Evolutionary conservation across 352 stramenopile species (phyloP), one percentile per base, ranked within the genome.

Genomic region (Globisporangium perplexum): DNA sequence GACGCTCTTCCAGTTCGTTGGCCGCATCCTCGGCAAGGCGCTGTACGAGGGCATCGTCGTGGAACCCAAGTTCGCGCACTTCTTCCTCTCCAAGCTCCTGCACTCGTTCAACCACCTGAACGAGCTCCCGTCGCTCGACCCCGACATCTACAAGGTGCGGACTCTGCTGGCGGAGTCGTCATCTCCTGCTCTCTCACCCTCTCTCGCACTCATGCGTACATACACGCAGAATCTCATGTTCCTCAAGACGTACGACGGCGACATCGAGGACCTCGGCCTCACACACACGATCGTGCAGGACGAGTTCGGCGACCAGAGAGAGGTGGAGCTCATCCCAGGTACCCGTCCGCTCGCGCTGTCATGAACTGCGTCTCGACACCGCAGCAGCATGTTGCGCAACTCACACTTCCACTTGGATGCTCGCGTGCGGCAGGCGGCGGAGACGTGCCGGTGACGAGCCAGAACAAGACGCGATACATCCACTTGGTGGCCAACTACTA

Each of bases 1-100:
- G 47, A 82, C 76, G 41, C 72, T 98, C 15, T 98, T 98, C 69
- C 77, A 96, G 63, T 98, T 99, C 60, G 71, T 98, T 3, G 96
- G 96, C 17, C 71, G 87, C 24, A 93, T 98, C 44, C 53, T 98
- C 15, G 96, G 90, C 33, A 99, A 99, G 62, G 93, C 95, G 18
- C 59, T 98, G n/a, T 98, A 96, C 62, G 96, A 98, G 82, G 89
- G 86, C 8, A 97, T 98, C 49, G 91, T 96, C 24, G 90, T 99
- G 8, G 75, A 98, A 60, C 95, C 95, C 17, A 89, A 96, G 45
- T 99, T 99, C 68, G 90, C 95, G 11, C 91, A 96, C 56, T 98
- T 98, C 57, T 98, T 98, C 63, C 74, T 99, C 1, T 88, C 83
- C 8, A 96, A 98, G 53, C 75, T 98, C 30, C 68, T 98, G 17